phyloP scores from a whole-genome alignment of 2,329 filamentous ascomycete species.

The Alternaria consortialis region DNA sequence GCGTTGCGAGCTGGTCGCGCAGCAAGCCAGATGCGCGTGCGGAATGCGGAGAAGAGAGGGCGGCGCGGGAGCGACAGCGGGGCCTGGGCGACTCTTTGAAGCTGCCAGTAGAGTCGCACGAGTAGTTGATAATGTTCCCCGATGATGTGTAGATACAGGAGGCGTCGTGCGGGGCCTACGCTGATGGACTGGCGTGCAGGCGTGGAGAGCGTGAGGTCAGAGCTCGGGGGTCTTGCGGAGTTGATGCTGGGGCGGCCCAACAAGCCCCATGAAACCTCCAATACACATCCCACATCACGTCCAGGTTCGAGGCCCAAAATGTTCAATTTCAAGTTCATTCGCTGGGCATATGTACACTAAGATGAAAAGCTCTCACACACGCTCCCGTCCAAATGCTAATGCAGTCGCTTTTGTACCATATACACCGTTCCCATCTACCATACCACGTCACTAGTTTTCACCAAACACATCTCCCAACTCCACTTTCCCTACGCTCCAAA shows the following conservation, averaged over 20 bases:
- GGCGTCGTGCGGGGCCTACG: constrained; percentile 26
- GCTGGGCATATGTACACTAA: constrained; percentile 17
- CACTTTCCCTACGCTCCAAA: constrained; percentile 93
- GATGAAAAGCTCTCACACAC: neutral
- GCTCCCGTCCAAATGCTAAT: constrained; percentile 9
- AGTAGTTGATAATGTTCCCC: constrained; percentile 13
- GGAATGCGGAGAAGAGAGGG: constrained; percentile 16
- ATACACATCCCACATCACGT: neutral
- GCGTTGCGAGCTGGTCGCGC: constrained; percentile 14
- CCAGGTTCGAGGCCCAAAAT: neutral
- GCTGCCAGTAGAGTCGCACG: constrained; percentile 23
- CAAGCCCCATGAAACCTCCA: neutral
- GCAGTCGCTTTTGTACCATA: constrained; percentile 10
- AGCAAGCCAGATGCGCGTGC: constrained; percentile 13
- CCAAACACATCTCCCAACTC: constrained; percentile 72
- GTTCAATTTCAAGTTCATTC: neutral
- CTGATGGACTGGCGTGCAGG: constrained; percentile 32
- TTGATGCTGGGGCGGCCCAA: constrained; percentile 12
- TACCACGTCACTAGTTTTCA: constrained; percentile 14
- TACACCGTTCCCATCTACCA: neutral
- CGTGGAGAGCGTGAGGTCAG: constrained; percentile 35
- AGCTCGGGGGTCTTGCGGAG: constrained; percentile 36
- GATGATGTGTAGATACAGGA: constrained; percentile 23
- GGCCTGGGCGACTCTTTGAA: constrained; percentile 10
- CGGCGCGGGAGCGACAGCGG: constrained; percentile 9